These are phyloP conservation scores for Hymenoscyphus scutula DNA, from an alignment of 2,329 filamentous ascomycete genomes.

Conservation along the genomic window DNA sequence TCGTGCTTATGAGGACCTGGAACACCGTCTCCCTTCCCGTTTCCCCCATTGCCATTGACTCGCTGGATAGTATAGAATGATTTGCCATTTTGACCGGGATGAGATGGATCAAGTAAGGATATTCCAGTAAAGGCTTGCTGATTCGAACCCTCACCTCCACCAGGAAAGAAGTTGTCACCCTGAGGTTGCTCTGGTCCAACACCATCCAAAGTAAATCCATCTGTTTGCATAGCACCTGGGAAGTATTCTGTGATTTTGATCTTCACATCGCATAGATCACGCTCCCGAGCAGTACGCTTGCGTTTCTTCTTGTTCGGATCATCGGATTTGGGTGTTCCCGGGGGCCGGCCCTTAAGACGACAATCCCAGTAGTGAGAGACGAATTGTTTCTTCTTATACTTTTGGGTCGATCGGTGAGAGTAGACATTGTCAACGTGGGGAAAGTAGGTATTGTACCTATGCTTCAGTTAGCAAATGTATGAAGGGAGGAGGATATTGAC, in stretches of 20 bases:
- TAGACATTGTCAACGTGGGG: constrained; percentile 83
- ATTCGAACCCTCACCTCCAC: constrained; percentile 28
- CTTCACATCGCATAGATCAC: constrained; percentile 82
- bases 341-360: constrained; percentile 73
- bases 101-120: constrained; percentile 42
- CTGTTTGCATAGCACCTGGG: constrained; percentile 46
- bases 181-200: constrained; percentile 23
- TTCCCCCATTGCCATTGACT: constrained; percentile 73
- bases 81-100: constrained; percentile 49
- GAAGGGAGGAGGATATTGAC: background rate
- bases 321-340: constrained; percentile 75
- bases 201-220: constrained; percentile 35
- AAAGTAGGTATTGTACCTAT: constrained; percentile 75
- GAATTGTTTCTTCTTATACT: constrained; percentile 79
- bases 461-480: background rate
- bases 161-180: constrained; percentile 34
- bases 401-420: constrained; percentile 77
- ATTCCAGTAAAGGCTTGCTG: constrained; percentile 41
- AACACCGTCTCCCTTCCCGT: constrained; percentile 68
- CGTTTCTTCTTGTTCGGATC: constrained; percentile 81
- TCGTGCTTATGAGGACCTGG: constrained; percentile 73
- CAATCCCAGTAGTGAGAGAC: constrained; percentile 85
- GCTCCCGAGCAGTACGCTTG: constrained; percentile 70
- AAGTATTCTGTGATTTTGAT: constrained; percentile 84
- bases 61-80: constrained; percentile 73